Base-by-base conservation (phyloP, 1,284 basidiomycete species). In the Crepidotus sp. region DNA sequence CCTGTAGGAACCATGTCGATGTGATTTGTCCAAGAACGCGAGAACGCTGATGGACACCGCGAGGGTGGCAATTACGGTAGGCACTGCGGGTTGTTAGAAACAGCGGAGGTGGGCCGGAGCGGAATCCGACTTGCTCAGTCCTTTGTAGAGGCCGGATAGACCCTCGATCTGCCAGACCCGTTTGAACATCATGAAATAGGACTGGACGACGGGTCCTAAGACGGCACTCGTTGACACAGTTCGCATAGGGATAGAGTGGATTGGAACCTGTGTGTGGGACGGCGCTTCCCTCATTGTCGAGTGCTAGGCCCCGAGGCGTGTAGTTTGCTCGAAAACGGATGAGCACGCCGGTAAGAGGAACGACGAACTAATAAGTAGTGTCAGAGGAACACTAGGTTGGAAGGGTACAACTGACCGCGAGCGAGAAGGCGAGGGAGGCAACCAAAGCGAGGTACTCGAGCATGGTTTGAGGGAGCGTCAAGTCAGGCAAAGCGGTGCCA, bases 151-250 rank as follows among this genome's bases (percentile, higher is more conserved):
- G 14, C 90, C 90, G 40, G 70, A 61, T 72, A 73, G 80, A 17
- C 90, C 85, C 79, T 94, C 91, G 11, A 93, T 71, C 44, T 71
- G 73, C 58, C 83, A 81, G 1, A 88, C 85, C 35, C 90, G 74
- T 48, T 57, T 25, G 30, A 46, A 37, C 36, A 48, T 48, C 14
- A 3, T 27, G 15, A 39, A 40, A 24, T 46, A 49, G 8, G 69
- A 76, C 1, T 67, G 65, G 2, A 85, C 70, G 13, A 81, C 71
- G 46, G 80, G 80, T 8, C 84, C 21, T 22, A 6, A n/a, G n/a
- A n/a, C n/a, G 21, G 21, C 4, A 22, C 21, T 22, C 3, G 21
- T n/a, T n/a, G n/a, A n/a, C n/a, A n/a, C n/a, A n/a, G n/a, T n/a
- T n/a, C n/a, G n/a, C n/a, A n/a, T n/a, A n/a, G 21, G 6, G 6